phyloP scores from a whole-genome alignment of 192 early-diverging fungal species.

The Backusella liffmaniae region DNA sequence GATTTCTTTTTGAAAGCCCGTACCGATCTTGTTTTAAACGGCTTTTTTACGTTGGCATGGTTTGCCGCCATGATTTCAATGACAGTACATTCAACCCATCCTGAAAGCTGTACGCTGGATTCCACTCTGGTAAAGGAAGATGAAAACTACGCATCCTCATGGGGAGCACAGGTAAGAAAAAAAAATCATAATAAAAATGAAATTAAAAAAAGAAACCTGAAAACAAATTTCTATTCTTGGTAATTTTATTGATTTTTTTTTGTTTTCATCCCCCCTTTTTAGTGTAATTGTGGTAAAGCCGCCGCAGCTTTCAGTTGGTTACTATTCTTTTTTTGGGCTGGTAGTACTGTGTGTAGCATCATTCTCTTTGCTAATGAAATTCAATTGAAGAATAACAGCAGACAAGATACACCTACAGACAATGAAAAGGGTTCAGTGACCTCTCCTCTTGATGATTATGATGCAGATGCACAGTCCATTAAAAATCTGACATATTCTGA shows the following conservation, averaged over 20 bases:
- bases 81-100: background rate
- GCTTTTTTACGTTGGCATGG: conserved; percentile 1
- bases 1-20: conserved; percentile 4
- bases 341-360: background rate
- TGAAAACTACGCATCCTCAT: background rate
- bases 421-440: background rate
- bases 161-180: conserved; percentile 3
- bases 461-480: conserved; percentile 1
- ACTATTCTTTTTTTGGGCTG: conserved; percentile 5
- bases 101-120: background rate
- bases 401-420: background rate
- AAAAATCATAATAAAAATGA: background rate
- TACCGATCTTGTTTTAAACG: background rate
- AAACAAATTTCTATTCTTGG: background rate
- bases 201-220: conserved; percentile 4
- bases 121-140: background rate
- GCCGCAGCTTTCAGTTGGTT: conserved; percentile 14
- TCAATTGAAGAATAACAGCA: background rate
- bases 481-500: background rate
- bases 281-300: conserved; percentile 14
- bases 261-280: background rate
- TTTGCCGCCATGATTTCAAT: conserved; percentile 12
- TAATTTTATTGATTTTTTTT: background rate
- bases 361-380: conserved; percentile 2
- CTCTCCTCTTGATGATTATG: background rate